phyloP scores from a whole-genome alignment of 306 rosid genomes.

The Alnus glutinosa region DNA sequence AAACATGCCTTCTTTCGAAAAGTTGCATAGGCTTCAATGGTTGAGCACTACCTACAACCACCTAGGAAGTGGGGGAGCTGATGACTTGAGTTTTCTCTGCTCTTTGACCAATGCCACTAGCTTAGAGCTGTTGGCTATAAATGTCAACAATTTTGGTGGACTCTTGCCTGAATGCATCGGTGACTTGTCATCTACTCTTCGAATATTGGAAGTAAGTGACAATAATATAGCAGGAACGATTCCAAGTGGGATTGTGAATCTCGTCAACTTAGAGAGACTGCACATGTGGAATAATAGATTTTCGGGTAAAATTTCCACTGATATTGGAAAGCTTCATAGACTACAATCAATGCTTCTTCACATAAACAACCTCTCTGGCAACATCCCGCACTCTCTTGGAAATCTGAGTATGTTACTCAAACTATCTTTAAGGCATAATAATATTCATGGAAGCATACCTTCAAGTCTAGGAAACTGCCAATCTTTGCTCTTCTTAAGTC shows the following conservation, averaged over 20 bases:
- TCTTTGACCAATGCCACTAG: neutral
- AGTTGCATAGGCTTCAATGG: neutral
- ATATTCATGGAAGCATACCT: neutral
- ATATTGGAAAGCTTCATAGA: neutral
- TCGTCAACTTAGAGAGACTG: neutral
- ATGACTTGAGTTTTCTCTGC: neutral
- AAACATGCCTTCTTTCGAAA: neutral
- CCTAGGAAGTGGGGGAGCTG: no score
- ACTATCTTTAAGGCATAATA: neutral
- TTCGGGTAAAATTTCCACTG: neutral
- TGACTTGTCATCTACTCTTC: neutral
- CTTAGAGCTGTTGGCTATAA: neutral
- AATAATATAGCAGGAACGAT: neutral
- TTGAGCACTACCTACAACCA: no score
- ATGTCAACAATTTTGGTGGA: neutral
- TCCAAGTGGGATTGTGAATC: neutral
- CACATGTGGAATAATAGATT: neutral
- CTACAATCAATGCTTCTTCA: neutral
- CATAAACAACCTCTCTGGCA: neutral
- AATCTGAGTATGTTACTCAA: neutral
- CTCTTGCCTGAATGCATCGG: neutral
- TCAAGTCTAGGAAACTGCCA: neutral
- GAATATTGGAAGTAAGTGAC: rapidly evolving
- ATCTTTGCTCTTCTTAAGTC: neutral
- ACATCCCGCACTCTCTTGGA: neutral